Base-by-base conservation (phyloP, 2,329 filamentous ascomycete genomes). In the Penicillium sp. region DNA sequence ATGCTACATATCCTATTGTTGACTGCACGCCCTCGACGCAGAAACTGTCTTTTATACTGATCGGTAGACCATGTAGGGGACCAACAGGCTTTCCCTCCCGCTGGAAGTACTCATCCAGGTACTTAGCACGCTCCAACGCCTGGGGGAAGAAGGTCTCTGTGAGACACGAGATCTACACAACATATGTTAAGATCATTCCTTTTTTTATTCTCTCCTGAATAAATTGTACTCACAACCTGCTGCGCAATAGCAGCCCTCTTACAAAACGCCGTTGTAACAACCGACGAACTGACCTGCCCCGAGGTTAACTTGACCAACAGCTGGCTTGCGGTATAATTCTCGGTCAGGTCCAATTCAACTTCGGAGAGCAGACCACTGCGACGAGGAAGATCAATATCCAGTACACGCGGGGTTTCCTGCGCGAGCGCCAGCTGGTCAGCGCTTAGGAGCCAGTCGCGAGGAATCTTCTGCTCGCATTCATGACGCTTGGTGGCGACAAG, bases 341-440 rank as follows among this genome's bases (percentile, higher is more conserved):
- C 68, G 0, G 82, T 84, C 36, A 84, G 80, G 9, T 73, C 70
- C 4, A 83, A 60, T 63, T 84, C 81, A n/a, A 70, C 59, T 0
- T 71, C 47, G 0, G 78, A 75, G 7, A 84, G 66, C 8, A 84
- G 66, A 1, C 80, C 80, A 49, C 77, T 79, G 49, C 52, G 53
- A 10, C 61, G 59, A 0, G 62, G 59, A 4, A 66, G 43, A 43
- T 60, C 61, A 59, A 63, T 60, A 4, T 65, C 66, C 7, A 74
- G 49, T 4, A 68, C 48, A 43, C 51, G 59, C 6, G 59, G 48
- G 12, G 58, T 47, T 6, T 33, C 25, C 15, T 49, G 4, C 2
- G 33, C 47, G 1, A 64, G 54, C 0, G 60, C 29, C 1, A 61
- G 21, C 1, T 61, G 44, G 2, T 59, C 51, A 7, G 51, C 43